Evolutionary conservation across 768 basidiomycete genomes (phyloP).

Genomic region (Psilocybe cubensis): DNA sequence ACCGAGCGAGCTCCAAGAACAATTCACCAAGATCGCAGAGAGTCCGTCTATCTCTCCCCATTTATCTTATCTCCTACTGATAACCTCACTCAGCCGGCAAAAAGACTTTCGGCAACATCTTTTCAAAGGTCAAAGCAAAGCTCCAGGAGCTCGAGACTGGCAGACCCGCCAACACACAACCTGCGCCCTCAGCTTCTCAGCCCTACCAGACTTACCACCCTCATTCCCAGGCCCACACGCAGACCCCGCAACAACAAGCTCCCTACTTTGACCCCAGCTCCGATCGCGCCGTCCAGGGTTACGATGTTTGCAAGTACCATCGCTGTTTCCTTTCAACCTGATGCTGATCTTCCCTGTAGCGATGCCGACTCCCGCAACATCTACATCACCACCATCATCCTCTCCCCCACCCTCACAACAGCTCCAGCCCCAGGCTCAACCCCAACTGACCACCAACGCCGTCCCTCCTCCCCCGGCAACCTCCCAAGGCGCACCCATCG

Average conservation of each 20-base stretch:
- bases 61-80: not conserved
- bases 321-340: not conserved
- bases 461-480: conserved; percentile 12
- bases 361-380: not conserved
- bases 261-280: conserved; percentile 22
- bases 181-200: not conserved
- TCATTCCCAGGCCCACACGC: not conserved
- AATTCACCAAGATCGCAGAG: conserved; percentile 77
- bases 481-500: conserved; percentile 7
- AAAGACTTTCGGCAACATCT: conserved; percentile 72
- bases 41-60: conserved; percentile 47
- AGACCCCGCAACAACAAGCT: too few species aligned
- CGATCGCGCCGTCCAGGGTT: conserved; percentile 14
- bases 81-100: conserved; percentile 62
- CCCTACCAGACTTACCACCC: not conserved
- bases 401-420: conserved; percentile 11
- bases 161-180: not conserved
- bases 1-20: conserved; percentile 67
- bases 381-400: not conserved
- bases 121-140: conserved; percentile 83
- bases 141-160: conserved; percentile 78
- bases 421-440: conserved; percentile 19
- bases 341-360: not conserved
- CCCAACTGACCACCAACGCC: not conserved
- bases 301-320: conserved; percentile 16